phyloP scores from a whole-genome alignment of 371 early-diverging fungal species.

The Funneliformis caledonium region DNA sequence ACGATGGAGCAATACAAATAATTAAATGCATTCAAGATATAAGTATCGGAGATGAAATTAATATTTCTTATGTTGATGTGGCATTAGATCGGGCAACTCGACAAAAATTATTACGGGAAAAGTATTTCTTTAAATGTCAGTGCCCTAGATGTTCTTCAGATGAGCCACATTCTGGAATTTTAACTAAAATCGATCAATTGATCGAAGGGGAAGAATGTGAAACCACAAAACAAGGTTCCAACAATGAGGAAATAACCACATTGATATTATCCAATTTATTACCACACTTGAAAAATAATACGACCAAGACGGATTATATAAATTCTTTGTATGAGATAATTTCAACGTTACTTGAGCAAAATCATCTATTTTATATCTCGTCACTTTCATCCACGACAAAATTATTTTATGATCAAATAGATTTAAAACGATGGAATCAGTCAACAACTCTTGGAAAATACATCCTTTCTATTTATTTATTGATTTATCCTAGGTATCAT shows the following conservation, averaged over 20 bases:
- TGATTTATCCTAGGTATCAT: constrained; percentile 74
- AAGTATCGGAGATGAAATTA: constrained; percentile 70
- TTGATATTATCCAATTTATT: constrained; percentile 45
- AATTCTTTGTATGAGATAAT: constrained; percentile 37
- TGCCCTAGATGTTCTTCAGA: constrained; percentile 69
- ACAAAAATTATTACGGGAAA: constrained; percentile 57
- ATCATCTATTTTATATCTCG: constrained; percentile 9
- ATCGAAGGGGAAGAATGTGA: constrained; percentile 9
- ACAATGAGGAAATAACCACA: constrained; percentile 39
- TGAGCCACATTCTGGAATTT: not conserved
- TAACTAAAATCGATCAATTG: constrained; percentile 36
- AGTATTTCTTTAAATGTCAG: constrained; percentile 77
- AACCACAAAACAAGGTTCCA: constrained; percentile 38
- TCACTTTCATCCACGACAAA: not conserved
- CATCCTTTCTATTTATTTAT: constrained; percentile 66
- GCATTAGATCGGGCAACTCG: constrained; percentile 65
- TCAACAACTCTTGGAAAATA: constrained; percentile 64
- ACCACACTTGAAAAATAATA: constrained; percentile 42
- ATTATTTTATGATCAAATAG: constrained; percentile 43
- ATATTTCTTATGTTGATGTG: constrained; percentile 77
- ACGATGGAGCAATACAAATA: constrained; percentile 56
- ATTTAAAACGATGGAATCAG: constrained; percentile 51
- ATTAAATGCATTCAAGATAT: constrained; percentile 71
- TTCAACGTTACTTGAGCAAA: constrained; percentile 40
- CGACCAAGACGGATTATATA: constrained; percentile 32